Evolutionary conservation across 2,329 filamentous ascomycete species (phyloP).

Genomic region (Ascochyta fabae): DNA sequence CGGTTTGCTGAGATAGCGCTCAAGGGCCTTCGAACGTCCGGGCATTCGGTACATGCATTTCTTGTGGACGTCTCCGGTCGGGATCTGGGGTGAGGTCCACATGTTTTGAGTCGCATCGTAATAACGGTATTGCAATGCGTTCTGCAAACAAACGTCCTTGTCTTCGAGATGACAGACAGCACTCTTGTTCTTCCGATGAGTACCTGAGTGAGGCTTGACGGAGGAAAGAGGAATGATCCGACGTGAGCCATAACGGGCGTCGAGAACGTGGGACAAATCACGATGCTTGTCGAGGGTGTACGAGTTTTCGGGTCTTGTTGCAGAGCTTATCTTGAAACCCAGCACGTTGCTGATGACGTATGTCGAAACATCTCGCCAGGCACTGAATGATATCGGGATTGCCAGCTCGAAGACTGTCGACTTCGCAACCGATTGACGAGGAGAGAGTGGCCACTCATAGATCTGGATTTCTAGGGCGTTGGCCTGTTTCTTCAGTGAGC

Average conservation of each 20-base stretch:
- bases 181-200: slow-evolving; percentile 43
- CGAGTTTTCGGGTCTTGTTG: neutral
- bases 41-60: slow-evolving; percentile 54
- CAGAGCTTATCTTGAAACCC: neutral
- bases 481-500: slow-evolving; percentile 43
- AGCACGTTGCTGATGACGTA: slow-evolving; percentile 54
- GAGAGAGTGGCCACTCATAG: slow-evolving; percentile 65
- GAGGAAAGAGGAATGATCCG: slow-evolving; percentile 47
- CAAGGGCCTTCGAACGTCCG: slow-evolving; percentile 38
- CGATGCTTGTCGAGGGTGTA: slow-evolving; percentile 25
- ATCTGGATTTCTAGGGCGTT: slow-evolving; percentile 53
- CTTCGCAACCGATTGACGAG: slow-evolving; percentile 40
- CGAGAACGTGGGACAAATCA: slow-evolving; percentile 10
- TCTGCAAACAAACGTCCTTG: slow-evolving; percentile 54
- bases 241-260: slow-evolving; percentile 3
- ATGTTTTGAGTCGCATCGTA: slow-evolving; percentile 27
- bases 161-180: slow-evolving; percentile 35
- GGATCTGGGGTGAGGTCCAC: slow-evolving; percentile 21
- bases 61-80: slow-evolving; percentile 24
- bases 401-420: slow-evolving; percentile 62
- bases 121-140: slow-evolving; percentile 52
- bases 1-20: slow-evolving; percentile 52
- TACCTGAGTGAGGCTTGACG: slow-evolving; percentile 45
- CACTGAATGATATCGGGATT: slow-evolving; percentile 49
- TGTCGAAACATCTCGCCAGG: slow-evolving; percentile 59